Evolutionary conservation across 768 basidiomycete species (phyloP), one percentile per base, ranked within the genome.

Genomic region (Rickenella mellea): DNA sequence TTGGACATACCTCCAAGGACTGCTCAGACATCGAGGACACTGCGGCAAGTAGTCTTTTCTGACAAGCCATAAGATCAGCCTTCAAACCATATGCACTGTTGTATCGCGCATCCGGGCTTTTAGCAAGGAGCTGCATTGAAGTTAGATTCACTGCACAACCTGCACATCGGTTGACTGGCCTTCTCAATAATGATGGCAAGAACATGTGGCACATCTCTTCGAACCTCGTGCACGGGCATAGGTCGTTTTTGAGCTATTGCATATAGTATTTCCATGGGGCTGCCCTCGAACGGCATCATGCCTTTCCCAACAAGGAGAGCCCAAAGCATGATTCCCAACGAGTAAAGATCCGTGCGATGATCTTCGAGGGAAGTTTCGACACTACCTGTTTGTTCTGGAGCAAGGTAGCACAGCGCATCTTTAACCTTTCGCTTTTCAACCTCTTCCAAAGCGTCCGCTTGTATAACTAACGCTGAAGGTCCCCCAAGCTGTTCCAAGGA

Each of bases 311-410:
- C 80, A n/a, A 84, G 65, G 3, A 83, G 62, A 8, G 80, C 81
- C 81, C 81, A 84, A 54, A 83, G 82, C 50, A 82, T 55, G 44
- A 83, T 73, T 2, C 83, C 83, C 6, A 84, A 66, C 0, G 80
- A 79, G 55, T 86, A 84, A 22, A 86, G 58, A 57, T 86, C 83
- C 10, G 83, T 83, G 44, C 81, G 59, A 48, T 83, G 79, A 52
- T 86, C 83, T 50, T 83, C 80, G 2, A 73, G 68, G 58, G 76
- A 76, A 5, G 78, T 80, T 55, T 83, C 80, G 47, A 77, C 76
- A 51, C 80, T 76, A 7, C 81, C 81, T 1, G 81, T 83, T 57
- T 86, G 82, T 54, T 84, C 82, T 12, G 83, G 83, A 5, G 81
- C 79, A 26, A 84, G 69, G 52, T 83, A 86, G 55, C 78, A 82